Evolutionary conservation across 257 asterid species (phyloP).

Genomic region (Oldenlandia corymbosa): DNA sequence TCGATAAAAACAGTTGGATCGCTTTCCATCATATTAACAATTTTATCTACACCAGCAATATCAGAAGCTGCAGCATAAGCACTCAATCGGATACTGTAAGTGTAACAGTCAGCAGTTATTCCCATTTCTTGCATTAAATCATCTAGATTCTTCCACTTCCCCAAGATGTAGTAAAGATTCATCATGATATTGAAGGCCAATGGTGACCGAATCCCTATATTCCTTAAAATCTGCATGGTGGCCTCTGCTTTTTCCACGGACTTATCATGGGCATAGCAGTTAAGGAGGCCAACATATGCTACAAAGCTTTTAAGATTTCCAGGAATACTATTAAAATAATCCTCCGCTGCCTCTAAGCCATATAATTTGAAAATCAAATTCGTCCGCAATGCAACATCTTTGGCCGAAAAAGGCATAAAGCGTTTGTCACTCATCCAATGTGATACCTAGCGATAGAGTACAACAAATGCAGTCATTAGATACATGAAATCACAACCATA

Average conservation of each 20-base stretch:
- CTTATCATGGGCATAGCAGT: constrained; percentile 49
- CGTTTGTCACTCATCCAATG: constrained; percentile 65
- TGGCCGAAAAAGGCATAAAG: constrained; percentile 21
- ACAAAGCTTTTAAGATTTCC: constrained; percentile 27
- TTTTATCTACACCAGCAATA: constrained; percentile 46
- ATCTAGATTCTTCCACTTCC: constrained; percentile 30
- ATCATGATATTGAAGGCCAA: constrained; percentile 61
- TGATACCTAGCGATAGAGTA: constrained; percentile 41
- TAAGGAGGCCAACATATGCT: constrained; percentile 49
- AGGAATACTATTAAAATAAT: constrained; percentile 38
- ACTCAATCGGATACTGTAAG: constrained; percentile 35
- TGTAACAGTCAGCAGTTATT: constrained; percentile 34
- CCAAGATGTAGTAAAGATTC: constrained; percentile 42
- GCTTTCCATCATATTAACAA: constrained; percentile 38
- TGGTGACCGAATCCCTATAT: constrained; percentile 43
- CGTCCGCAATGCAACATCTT: constrained; percentile 42
- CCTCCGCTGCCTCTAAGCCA: constrained; percentile 53
- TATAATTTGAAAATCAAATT: constrained; percentile 40
- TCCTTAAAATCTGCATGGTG: constrained; percentile 50
- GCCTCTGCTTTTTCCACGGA: constrained; percentile 61
- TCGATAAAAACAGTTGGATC: constrained; percentile 19
- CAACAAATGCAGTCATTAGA: background rate
- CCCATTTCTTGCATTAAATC: constrained; percentile 45
- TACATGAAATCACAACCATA: background rate
- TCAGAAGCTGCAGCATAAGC: constrained; percentile 50